Evolutionary conservation across 176 grass and related monocot genomes (phyloP).

Genomic region (Zea luxurians): DNA sequence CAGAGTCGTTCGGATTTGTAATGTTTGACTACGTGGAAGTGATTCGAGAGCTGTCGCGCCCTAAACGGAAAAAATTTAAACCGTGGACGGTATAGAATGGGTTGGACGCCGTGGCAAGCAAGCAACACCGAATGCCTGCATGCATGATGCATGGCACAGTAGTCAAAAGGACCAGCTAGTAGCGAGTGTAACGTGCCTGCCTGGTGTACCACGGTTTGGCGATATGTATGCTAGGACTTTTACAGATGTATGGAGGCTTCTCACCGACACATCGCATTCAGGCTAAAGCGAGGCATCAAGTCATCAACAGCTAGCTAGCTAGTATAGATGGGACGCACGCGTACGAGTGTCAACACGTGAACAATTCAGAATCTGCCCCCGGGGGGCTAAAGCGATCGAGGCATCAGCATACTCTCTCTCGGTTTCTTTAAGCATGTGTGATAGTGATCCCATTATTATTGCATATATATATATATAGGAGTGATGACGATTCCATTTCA

Average conservation of each 20-base stretch:
- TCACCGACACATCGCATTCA: constrained; percentile 8
- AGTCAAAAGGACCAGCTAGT: background rate
- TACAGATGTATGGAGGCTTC: background rate
- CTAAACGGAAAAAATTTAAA: background rate
- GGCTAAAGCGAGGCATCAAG: background rate
- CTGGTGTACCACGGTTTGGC: background rate
- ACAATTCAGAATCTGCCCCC: background rate
- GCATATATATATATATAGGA: too few relatives aligned
- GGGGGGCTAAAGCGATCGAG: too few relatives aligned
- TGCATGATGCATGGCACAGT: background rate
- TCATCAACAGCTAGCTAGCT: background rate
- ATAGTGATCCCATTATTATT: too few relatives aligned
- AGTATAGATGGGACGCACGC: background rate
- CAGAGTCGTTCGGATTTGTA: too few relatives aligned
- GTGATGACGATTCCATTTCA: constrained; percentile 4
- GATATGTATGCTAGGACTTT: background rate
- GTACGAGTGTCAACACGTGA: constrained; percentile 16
- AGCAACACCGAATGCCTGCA: background rate
- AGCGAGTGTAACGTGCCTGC: constrained; percentile 9
- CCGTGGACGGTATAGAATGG: background rate
- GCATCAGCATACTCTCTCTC: too few relatives aligned
- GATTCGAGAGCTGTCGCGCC: too few relatives aligned
- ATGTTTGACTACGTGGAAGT: too few relatives aligned
- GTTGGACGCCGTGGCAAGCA: constrained; percentile 2
- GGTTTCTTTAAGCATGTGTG: too few relatives aligned